These are phyloP conservation scores for Nematodospora valgi DNA, from an alignment of 805 yeast species.

Conservation along the genomic window DNA sequence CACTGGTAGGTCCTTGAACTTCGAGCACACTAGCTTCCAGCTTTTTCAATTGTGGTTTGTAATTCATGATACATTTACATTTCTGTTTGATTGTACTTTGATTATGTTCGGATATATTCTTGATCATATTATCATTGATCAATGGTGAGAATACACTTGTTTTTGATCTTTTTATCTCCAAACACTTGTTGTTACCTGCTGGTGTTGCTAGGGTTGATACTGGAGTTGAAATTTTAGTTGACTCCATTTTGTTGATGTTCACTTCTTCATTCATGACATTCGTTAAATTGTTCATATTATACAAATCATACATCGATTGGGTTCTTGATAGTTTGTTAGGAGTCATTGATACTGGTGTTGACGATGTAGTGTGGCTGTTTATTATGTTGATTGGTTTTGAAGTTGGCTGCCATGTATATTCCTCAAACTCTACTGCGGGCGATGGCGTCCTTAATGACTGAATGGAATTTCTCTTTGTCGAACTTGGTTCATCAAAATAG, in stretches of 20 bases:
- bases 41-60: constrained; percentile 3
- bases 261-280: constrained; percentile 7
- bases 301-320: constrained; percentile 33
- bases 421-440: constrained; percentile 34
- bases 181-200: not conserved
- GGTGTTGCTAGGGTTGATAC: not conserved
- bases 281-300: constrained; percentile 12
- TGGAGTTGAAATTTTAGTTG: not conserved
- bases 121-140: constrained; percentile 13
- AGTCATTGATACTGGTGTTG: constrained; percentile 6
- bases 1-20: not conserved
- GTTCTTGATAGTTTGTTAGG: constrained; percentile 27
- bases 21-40: not conserved
- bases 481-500: constrained; percentile 14
- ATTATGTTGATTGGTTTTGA: constrained; percentile 14
- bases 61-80: constrained; percentile 23
- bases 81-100: constrained; percentile 16
- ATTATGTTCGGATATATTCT: constrained; percentile 20
- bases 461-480: constrained; percentile 21
- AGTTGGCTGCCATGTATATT: constrained; percentile 19
- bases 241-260: not conserved
- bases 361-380: constrained; percentile 1
- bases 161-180: constrained; percentile 18
- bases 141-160: constrained; percentile 22
- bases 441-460: constrained; percentile 34